Evolutionary conservation across 208 protist genomes (phyloP), one percentile per base, ranked within the genome.

Genomic region (Angomonas ambiguus): DNA sequence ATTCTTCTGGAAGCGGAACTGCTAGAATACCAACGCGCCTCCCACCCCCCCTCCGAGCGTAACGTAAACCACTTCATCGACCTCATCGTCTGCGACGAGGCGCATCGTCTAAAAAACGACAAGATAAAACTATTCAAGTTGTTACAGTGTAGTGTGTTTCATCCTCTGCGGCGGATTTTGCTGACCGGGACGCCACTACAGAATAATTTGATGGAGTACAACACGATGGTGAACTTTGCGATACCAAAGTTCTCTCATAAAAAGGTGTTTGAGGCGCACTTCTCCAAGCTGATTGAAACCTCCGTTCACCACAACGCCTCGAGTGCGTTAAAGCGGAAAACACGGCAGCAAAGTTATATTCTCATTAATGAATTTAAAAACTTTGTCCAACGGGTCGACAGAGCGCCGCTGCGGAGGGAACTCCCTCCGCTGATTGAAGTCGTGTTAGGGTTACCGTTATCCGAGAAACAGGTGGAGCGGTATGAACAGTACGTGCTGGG

Each of bases 181-280:
- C 79, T 98, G 25, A 95, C 87, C 24, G 94, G 94, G 31, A 98
- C 94, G 27, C 94, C 94, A 18, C 73, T 98, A 4, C 94, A 98
- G 72, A 98, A 98, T 74, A 82, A 97, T 68, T 74, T 98, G 61
- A 66, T 71, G 8, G 94, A 97, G 77, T 97, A 96, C 74, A 92
- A 85, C 77, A 80, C 79, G 13, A 97, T 98, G 91, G 80, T 95
- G 24, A 83, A 96, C 71, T 93, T 98, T 61, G 83, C 82, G 25
- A 64, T 93, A 1, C 82, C 79, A 48, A 81, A 81, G 51, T 93
- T 92, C 77, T 93, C 92, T 81, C 77, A 79, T 34, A 72, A 77
- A 6, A 70, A 74, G 4, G 71, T 85, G 65, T 91, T 94, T 71
- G 65, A 72, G 20, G 62, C 86, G 25, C 93, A 85, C 65, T 95